phyloP scores from a whole-genome alignment of 2,329 filamentous ascomycete genomes.

The Cytospora mali region DNA sequence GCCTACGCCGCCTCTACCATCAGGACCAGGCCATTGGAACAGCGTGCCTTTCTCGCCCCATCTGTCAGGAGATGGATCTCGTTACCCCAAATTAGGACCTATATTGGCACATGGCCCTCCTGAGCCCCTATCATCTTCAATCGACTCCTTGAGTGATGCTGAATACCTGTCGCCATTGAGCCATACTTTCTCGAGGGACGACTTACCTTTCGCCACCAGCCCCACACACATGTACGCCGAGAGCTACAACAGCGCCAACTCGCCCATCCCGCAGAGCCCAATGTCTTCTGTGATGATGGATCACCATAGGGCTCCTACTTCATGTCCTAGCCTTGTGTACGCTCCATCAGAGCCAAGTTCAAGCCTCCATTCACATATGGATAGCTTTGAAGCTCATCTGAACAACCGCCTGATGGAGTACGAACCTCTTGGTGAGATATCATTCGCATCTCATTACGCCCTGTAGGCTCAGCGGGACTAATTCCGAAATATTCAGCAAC shows the following conservation, averaged over 20 bases:
- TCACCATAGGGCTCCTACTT: constrained; percentile 56
- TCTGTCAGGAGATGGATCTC: constrained; percentile 44
- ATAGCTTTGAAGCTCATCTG: constrained; percentile 59
- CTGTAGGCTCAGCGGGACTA: constrained; percentile 30
- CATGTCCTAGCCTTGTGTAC: constrained; percentile 64
- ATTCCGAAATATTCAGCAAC: constrained; percentile 43
- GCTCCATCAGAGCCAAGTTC: constrained; percentile 63
- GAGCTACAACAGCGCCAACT: constrained; percentile 54
- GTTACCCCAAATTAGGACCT: constrained; percentile 48
- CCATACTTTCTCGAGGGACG: constrained; percentile 57
- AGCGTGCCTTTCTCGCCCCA: constrained; percentile 51
- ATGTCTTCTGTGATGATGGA: constrained; percentile 58
- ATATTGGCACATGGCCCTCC: constrained; percentile 44
- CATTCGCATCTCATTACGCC: constrained; percentile 40
- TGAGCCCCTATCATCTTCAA: constrained; percentile 55
- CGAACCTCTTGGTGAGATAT: constrained; percentile 58
- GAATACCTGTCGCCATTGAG: constrained; percentile 62
- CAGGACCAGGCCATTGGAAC: constrained; percentile 47
- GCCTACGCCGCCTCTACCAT: constrained; percentile 42
- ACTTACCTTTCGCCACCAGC: constrained; percentile 58
- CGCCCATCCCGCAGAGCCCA: constrained; percentile 59
- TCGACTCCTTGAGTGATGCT: constrained; percentile 63
- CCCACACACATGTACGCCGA: constrained; percentile 59
- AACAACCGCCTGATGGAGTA: constrained; percentile 57
- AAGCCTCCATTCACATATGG: constrained; percentile 62